These are phyloP conservation scores for Dipteronia sinensis DNA, from an alignment of 345 rosid genomes.

Conservation along the genomic window DNA sequence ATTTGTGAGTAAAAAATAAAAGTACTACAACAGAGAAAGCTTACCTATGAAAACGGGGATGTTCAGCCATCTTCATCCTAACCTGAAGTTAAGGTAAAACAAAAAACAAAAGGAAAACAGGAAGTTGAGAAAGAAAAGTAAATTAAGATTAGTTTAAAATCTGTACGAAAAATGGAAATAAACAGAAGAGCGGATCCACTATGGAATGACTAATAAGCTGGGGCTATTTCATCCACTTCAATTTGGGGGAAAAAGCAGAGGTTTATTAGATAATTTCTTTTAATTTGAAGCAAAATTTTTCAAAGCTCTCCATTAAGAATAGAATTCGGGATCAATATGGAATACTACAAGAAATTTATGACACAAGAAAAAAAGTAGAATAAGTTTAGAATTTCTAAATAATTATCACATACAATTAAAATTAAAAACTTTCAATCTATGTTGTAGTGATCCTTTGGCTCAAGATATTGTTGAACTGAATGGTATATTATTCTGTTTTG, in stretches of 20 bases:
- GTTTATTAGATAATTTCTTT: not conserved
- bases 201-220: not conserved
- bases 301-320: not conserved
- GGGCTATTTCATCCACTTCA: not conserved
- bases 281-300: not conserved
- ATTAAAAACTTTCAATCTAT: not conserved
- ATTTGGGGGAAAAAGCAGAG: not conserved
- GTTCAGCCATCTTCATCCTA: conserved; percentile 70
- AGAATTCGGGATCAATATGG: not conserved
- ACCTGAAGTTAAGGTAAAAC: conserved; percentile 45
- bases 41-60: conserved; percentile 72
- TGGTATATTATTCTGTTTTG: not conserved
- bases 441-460: not conserved
- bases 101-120: conserved; percentile 8
- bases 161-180: not conserved
- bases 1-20: not conserved
- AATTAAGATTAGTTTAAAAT: not conserved
- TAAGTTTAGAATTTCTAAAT: not conserved
- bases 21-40: not conserved
- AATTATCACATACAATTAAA: not conserved
- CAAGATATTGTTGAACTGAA: not conserved
- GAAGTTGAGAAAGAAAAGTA: not conserved
- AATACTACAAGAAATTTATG: not conserved
- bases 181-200: not conserved
- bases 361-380: not conserved